These are phyloP conservation scores for Bruguiera gymnorhiza DNA, from an alignment of 345 rosid genomes.

Conservation along the genomic window DNA sequence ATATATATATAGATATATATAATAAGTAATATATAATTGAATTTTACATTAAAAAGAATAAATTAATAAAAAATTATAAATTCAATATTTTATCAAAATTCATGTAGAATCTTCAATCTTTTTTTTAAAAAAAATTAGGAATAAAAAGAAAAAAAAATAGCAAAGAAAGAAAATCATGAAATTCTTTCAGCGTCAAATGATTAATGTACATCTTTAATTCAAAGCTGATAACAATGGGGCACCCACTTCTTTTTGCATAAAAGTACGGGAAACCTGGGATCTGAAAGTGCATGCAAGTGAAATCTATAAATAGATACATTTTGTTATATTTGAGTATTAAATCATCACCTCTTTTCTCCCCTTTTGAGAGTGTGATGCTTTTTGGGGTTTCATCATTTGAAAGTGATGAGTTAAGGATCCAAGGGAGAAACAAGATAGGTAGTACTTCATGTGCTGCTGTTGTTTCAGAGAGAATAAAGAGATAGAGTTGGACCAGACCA, in stretches of 20 bases:
- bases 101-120: neutral
- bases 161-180: conserved; percentile 1
- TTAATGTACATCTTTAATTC: conserved; percentile 8
- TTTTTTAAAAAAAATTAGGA: no score
- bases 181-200: conserved; percentile 3
- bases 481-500: neutral
- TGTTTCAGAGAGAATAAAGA: conserved; percentile 15
- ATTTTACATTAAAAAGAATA: no score
- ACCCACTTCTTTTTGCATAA: conserved; percentile 34
- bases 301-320: conserved; percentile 12
- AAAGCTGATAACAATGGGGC: conserved; percentile 1
- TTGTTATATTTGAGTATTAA: neutral
- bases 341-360: conserved; percentile 11
- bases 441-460: conserved; percentile 28
- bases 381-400: conserved; percentile 34
- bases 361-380: conserved; percentile 13
- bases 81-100: neutral
- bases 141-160: neutral
- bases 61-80: no score
- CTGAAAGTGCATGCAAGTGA: conserved; percentile 23
- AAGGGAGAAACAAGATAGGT: conserved; percentile 23
- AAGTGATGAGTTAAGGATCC: conserved; percentile 58
- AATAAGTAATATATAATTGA: no score
- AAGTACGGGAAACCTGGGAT: conserved; percentile 49
- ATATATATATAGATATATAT: no score